Evolutionary conservation across 176 grass and related monocot species (phyloP), one percentile per base, ranked within the genome.

Genomic region (Oryza meyeriana): DNA sequence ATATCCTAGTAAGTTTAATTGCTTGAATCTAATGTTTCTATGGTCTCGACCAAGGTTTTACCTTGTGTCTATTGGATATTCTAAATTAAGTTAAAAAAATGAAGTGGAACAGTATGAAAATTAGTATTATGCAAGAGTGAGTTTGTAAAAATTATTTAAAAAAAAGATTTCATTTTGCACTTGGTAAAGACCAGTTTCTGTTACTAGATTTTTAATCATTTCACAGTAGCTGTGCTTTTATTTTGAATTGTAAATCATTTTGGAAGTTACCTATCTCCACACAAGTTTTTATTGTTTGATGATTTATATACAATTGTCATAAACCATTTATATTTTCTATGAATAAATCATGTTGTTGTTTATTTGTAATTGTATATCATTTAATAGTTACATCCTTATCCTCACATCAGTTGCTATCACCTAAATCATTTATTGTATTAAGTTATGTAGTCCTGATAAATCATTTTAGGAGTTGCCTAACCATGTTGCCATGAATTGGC

Each of bases 181-280:
- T 66, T 66, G 77, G 75, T 45, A 48, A 25, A 79, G 30, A 52
- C 13, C 77, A 67, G 62, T 34, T 47, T 79, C 32, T 29, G 66
- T 66, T 31, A 30, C 47, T 52, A 7, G 17, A 76, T 57, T 75
- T 6, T 28, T 31, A 65, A 39, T 39, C 44, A 75, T 52, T 52
- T 52, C 47, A 52, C 48, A 22, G 6, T 55, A 22, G 48, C 18
- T 8, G 18, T 55, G 18, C 18, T 18, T 55, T 55, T 16, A 55
- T 22, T 55, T 55, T 55, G 6, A 68, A 57, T 1, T 76, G 6
- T 29, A 24, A 65, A 39, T 31, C 32, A 83, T 72, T 42, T 79
- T 71, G 22, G 25, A 34, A 61, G 25, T 38, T 66, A 7, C 31
- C 29, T 83, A 48, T 79, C 61, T 76, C 67, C n/a, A 76, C 31